Base-by-base conservation (phyloP, 495 filamentous ascomycete species). In the Hyaloscypha finlandica region DNA sequence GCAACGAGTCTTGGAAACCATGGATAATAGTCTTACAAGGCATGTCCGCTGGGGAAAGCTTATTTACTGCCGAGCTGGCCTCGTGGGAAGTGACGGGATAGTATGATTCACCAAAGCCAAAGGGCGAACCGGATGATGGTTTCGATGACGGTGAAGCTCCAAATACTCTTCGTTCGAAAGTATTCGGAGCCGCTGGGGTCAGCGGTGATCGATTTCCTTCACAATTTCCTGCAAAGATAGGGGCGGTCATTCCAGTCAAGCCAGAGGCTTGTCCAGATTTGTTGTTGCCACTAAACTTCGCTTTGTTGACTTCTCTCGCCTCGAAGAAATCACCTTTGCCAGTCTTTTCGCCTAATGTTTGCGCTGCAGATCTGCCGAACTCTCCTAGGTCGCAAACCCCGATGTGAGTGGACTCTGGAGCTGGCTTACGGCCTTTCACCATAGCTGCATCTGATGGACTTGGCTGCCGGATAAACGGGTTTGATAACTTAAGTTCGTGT, bases 401-500 rank as follows among this genome's bases (percentile, higher is more conserved):
- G 16, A 32, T 48, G 16, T 48, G 9, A 4, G 11, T 19, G 16
- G 42, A 48, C 42, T 48, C 42, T 19, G 16, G 35, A 3, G 42
- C 5, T 54, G 45, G 42, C 22, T 30, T 33, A 29, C 22, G 22
- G 32, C 68, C 71, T 71, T 80, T 78, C 20, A 78, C 73, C 74
- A 81, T 77, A 14, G 75, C 79, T 59, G 79, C 79, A 71, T 83
- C 80, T 14, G 79, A 80, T 22, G 78, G 80, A 64, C 79, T 79
- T 32, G 78, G 74, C 20, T 77, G 73, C 37, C 78, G 63, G 35
- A 1, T 19, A 48, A 48, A 14, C n/a, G 56, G 22, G 16, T 32
- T 19, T 33, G 33, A 35, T 14, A 61, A 48, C 31, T 22, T 65
- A 53, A 54, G 8, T 54, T 16, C 59, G 35, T 62, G 20, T 33